These are phyloP conservation scores for Blastobotrys chiropterorum DNA, from an alignment of 805 yeast genomes.

Conservation along the genomic window DNA sequence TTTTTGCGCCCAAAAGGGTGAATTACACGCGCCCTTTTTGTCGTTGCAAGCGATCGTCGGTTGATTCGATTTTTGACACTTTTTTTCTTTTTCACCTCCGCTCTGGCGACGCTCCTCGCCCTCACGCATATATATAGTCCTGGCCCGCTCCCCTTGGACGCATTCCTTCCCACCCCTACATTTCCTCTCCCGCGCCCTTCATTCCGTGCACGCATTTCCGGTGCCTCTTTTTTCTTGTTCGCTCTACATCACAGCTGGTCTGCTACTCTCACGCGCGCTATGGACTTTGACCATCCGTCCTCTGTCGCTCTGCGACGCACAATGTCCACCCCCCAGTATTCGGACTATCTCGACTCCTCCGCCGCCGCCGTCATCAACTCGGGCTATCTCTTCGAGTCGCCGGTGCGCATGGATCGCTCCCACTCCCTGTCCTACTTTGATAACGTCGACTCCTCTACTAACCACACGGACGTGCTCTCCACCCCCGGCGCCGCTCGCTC, in stretches of 20 bases:
- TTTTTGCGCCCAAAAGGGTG: too few relatives aligned
- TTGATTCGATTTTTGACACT: conserved; percentile 2
- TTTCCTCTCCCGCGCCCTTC: neutral
- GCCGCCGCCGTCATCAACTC: too few relatives aligned
- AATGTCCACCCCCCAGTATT: conserved; percentile 13
- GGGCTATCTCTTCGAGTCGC: too few relatives aligned
- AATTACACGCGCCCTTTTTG: too few relatives aligned
- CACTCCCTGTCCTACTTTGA: conserved; percentile 11
- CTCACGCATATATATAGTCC: too few relatives aligned
- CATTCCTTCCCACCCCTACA: neutral
- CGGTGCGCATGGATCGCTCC: conserved; percentile 13
- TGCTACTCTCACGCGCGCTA: too few relatives aligned
- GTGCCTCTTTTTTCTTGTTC: too few relatives aligned
- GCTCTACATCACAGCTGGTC: too few relatives aligned
- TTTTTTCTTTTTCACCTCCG: conserved; percentile 2
- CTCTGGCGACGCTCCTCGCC: too few relatives aligned
- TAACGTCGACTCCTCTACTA: too few relatives aligned
- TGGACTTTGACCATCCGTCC: conserved; percentile 9
- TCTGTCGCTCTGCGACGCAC: conserved; percentile 17
- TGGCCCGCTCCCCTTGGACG: too few relatives aligned
- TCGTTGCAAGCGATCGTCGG: neutral
- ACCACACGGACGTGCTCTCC: neutral
- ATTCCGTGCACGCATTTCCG: too few relatives aligned
- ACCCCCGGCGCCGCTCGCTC: conserved; percentile 3
- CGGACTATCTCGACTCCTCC: conserved; percentile 1